Evolutionary conservation across 1,284 basidiomycete genomes (phyloP), one percentile per base, ranked within the genome.

Genomic region (Naganishia liquefaciens): DNA sequence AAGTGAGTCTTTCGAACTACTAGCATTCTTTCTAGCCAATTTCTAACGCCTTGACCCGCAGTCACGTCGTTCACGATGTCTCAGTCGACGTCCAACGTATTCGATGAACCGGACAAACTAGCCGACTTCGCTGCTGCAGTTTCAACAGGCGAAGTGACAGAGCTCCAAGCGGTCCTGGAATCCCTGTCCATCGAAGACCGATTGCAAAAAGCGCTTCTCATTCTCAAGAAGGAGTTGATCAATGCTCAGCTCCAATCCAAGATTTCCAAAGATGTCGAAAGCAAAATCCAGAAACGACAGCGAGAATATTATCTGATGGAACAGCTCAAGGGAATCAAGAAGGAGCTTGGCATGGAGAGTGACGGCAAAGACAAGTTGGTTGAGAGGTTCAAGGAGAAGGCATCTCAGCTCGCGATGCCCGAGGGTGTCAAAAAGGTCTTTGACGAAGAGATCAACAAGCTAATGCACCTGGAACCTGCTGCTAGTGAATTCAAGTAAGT

Each of bases 271-370:
- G 95, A 99, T 72, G 93, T 99, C 25, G 93, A 99, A 76, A 86
- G 82, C 81, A 97, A 97, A 83, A 97, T 99, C 68, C 93, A 93
- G 54, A 98, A 98, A 80, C 85, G 94, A 17, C 95, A 99, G 77
- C 84, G 94, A 66, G 96, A 99, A 81, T 98, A 96, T 76, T 98
- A 96, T 79, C 83, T 99, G 65, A 94, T 93, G 90, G 96, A 99
- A 79, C 96, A 99, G 80, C 85, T 99, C 68, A 97, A 96, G 80
- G 93, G 92, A 1, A 99, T 99, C 81, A 98, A 99, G 84, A 96
- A 95, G 82, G 96, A 98, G 80, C 84, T 99, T 7, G 95, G 95
- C 5, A 91, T 98, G 86, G 89, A 88, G 39, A 75, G 73, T 42
- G 95, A 99, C 73, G 95, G 95, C 44, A 98, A 98, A 82, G 95